phyloP scores from a whole-genome alignment of 805 yeast genomes.

The Hanseniaspora meyeri region DNA sequence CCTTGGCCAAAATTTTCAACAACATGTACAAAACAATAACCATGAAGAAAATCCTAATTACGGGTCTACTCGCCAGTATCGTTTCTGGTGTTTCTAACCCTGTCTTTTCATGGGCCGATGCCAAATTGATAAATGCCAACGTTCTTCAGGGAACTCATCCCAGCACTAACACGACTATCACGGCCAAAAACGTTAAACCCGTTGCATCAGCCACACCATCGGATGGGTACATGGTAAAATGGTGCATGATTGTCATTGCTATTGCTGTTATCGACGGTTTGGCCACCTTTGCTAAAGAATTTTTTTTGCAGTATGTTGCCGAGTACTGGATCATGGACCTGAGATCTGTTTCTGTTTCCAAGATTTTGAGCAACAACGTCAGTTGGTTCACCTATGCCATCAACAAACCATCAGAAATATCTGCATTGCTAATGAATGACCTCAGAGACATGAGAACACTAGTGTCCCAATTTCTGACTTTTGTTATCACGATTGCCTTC shows the following conservation, averaged over 20 bases:
- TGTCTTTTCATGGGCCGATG: slow-evolving; percentile 61
- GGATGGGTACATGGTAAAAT: slow-evolving; percentile 33
- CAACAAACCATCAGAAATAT: slow-evolving; percentile 39
- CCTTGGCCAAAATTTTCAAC: slow-evolving; percentile 17
- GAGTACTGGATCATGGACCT: slow-evolving; percentile 54
- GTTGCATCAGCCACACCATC: slow-evolving; percentile 25
- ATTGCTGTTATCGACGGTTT: slow-evolving; percentile 55
- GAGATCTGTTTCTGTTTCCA: slow-evolving; percentile 38
- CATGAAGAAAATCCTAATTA: slow-evolving; percentile 23
- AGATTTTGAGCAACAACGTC: slow-evolving; percentile 40
- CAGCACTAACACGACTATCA: neutral
- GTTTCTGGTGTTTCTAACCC: slow-evolving; percentile 60
- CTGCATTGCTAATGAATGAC: slow-evolving; percentile 68
- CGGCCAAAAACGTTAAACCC: slow-evolving; percentile 4
- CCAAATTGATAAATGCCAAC: slow-evolving; percentile 55
- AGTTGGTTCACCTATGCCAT: slow-evolving; percentile 37
- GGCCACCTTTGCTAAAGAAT: slow-evolving; percentile 39
- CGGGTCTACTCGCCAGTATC: slow-evolving; percentile 45
- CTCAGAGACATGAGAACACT: slow-evolving; percentile 61
- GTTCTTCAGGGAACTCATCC: slow-evolving; percentile 31
- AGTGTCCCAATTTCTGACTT: slow-evolving; percentile 49
- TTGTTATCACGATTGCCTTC: slow-evolving; percentile 40
- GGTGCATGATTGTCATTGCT: slow-evolving; percentile 57
- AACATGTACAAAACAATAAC: slow-evolving; percentile 24
- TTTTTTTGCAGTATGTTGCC: slow-evolving; percentile 42